These are phyloP conservation scores for Rosa persica DNA, from an alignment of 306 rosid species.

Conservation along the genomic window DNA sequence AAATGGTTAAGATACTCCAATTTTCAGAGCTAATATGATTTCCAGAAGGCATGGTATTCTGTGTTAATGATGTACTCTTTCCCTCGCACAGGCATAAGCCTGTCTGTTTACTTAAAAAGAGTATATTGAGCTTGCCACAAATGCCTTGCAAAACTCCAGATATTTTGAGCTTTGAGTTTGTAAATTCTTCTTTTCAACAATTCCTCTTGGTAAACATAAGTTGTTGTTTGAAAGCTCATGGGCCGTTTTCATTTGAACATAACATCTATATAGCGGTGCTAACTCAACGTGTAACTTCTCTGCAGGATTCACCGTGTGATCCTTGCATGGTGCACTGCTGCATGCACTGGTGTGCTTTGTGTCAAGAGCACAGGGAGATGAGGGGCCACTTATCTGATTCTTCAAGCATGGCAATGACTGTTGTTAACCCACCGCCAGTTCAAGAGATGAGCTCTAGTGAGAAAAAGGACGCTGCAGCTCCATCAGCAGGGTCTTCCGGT, in stretches of 20 bases:
- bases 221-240: not conserved
- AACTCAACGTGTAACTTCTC: constrained; percentile 5
- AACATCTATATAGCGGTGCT: not conserved
- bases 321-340: constrained; percentile 63
- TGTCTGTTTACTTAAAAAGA: not conserved
- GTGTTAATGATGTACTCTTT: not conserved
- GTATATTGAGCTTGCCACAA: not conserved
- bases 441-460: constrained; percentile 48
- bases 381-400: constrained; percentile 45
- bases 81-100: not conserved
- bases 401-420: constrained; percentile 28
- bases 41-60: not conserved
- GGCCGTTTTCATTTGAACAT: not conserved
- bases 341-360: constrained; percentile 57
- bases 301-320: constrained; percentile 59
- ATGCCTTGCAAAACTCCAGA: not conserved
- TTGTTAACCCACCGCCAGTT: constrained; percentile 41
- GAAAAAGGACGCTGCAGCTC: constrained; percentile 22
- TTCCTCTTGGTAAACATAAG: not conserved
- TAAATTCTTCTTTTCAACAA: not conserved
- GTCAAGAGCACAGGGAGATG: constrained; percentile 62
- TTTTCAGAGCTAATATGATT: not conserved
- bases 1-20: not conserved
- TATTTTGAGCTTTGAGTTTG: not conserved
- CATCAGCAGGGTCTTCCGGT: constrained; percentile 24